Conservation (phyloP, 179 eudicot species). For the Beta lomatogona region DNA sequence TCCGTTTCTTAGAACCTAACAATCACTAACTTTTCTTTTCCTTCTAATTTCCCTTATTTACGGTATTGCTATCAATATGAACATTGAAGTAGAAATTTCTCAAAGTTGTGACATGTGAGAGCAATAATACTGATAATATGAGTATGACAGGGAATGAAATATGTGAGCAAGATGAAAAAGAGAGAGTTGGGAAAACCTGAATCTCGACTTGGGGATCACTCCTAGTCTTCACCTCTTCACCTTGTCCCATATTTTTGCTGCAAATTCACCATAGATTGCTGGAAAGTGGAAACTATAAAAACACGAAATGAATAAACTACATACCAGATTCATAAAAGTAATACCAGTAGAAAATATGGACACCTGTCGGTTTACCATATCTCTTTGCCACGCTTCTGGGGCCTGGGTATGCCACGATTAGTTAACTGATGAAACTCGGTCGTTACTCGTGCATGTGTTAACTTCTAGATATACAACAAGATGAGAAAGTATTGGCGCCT, state of each 20-base stretch:
- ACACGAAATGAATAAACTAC: not conserved
- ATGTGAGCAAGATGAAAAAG: not conserved
- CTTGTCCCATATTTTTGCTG: conserved; percentile 48
- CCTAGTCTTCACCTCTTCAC: conserved; percentile 50
- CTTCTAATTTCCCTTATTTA: no score
- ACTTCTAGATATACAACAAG: no score
- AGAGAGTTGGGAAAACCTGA: conserved; percentile 33
- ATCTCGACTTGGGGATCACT: conserved; percentile 40
- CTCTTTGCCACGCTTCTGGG: not conserved
- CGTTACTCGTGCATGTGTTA: no score
- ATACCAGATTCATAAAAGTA: no score
- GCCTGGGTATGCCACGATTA: not conserved
- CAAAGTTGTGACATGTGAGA: no score
- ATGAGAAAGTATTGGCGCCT: no score
- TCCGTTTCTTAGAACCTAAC: no score
- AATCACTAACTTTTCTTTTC: no score
- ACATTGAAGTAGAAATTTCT: no score
- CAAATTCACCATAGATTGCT: not conserved
- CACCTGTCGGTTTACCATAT: not conserved
- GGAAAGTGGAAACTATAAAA: not conserved
- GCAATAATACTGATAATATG: not conserved
- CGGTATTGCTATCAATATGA: no score
- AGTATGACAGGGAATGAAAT: not conserved
- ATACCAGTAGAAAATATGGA: not conserved
- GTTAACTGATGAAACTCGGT: not conserved